Percentiles rank a stretch among this genome's conserved stretches.
Conservation (phyloP, 306 rosid species). For the Fragaria vesca region DNA sequence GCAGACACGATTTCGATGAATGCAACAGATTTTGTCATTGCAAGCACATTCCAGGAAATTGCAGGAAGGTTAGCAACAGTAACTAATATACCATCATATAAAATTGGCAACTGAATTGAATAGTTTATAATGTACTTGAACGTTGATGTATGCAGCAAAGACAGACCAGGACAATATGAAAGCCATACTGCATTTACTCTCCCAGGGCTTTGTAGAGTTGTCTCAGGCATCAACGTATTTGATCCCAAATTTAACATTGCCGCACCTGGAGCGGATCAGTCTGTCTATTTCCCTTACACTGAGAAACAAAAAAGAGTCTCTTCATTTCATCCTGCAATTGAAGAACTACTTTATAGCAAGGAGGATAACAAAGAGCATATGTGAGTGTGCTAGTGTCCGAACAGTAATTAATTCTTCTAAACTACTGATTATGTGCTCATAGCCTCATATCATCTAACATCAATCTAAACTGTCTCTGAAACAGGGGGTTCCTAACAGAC, state of each 20-base stretch:
- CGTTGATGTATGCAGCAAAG: slow-evolving; percentile 62
- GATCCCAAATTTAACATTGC: slow-evolving; percentile 95
- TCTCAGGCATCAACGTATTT: slow-evolving; percentile 87
- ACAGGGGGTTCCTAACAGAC: slow-evolving; percentile 71
- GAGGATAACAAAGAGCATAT: slow-evolving; percentile 68
- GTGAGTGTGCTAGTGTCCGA: slow-evolving; percentile 43
- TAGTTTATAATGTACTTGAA: slow-evolving; percentile 25
- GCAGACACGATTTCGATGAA: slow-evolving; percentile 91
- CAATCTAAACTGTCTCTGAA: slow-evolving; percentile 14
- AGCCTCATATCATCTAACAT: slow-evolving; percentile 13
- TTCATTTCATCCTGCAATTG: slow-evolving; percentile 64
- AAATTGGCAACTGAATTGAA: neutral
- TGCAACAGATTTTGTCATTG: slow-evolving; percentile 84
- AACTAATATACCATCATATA: neutral
- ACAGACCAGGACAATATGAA: slow-evolving; percentile 89
- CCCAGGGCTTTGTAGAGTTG: slow-evolving; percentile 90
- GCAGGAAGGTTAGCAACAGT: slow-evolving; percentile 76
- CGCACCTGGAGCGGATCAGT: slow-evolving; percentile 88
- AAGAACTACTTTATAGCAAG: slow-evolving; percentile 65
- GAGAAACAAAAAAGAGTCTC: slow-evolving; percentile 53
- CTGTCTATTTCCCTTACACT: slow-evolving; percentile 65
- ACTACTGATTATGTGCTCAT: neutral
- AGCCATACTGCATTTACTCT: slow-evolving; percentile 85
- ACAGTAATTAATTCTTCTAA: neutral
- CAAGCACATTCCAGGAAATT: slow-evolving; percentile 93